Conservation (phyloP, 1,139 yeast genomes). For the Pneumocystis murina region DNA sequence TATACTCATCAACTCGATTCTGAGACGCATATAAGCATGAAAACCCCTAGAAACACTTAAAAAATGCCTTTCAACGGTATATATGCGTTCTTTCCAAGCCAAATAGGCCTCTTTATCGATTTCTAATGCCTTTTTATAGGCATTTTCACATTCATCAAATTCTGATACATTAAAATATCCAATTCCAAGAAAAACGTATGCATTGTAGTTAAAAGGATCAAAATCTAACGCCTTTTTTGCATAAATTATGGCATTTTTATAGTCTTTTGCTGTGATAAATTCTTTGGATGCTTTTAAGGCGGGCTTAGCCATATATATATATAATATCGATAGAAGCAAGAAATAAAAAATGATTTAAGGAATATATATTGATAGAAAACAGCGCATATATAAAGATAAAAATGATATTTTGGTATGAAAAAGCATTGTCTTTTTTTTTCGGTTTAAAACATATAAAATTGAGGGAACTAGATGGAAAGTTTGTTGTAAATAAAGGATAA, state of each 20-base stretch:
- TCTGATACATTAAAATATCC: slow-evolving; percentile 35
- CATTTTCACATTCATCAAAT: slow-evolving; percentile 31
- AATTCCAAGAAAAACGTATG: slow-evolving; percentile 42
- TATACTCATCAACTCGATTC: slow-evolving; percentile 27
- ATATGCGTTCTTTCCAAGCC: slow-evolving; percentile 46
- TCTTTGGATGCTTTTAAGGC: slow-evolving; percentile 9
- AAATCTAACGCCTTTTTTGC: slow-evolving; percentile 34
- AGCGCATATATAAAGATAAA: too few species aligned
- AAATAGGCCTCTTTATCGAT: slow-evolving; percentile 40
- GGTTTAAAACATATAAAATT: too few species aligned
- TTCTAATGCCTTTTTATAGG: slow-evolving; percentile 42
- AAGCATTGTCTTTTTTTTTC: too few species aligned
- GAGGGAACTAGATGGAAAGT: too few species aligned
- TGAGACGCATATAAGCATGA: slow-evolving; percentile 38
- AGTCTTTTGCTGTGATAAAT: slow-evolving; percentile 11
- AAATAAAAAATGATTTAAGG: not conserved
- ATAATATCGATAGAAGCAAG: not conserved
- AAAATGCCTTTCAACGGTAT: too few species aligned
- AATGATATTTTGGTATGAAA: too few species aligned
- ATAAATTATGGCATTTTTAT: slow-evolving; percentile 38
- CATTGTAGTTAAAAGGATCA: slow-evolving; percentile 50
- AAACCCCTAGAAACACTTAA: slow-evolving; percentile 33
- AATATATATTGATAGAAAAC: not conserved
- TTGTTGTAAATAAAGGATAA: too few species aligned
- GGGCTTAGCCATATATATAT: slow-evolving; percentile 8